Evolutionary conservation across 306 rosid genomes (phyloP), one percentile per base, ranked within the genome.

Genomic region (Quercus bicolor): DNA sequence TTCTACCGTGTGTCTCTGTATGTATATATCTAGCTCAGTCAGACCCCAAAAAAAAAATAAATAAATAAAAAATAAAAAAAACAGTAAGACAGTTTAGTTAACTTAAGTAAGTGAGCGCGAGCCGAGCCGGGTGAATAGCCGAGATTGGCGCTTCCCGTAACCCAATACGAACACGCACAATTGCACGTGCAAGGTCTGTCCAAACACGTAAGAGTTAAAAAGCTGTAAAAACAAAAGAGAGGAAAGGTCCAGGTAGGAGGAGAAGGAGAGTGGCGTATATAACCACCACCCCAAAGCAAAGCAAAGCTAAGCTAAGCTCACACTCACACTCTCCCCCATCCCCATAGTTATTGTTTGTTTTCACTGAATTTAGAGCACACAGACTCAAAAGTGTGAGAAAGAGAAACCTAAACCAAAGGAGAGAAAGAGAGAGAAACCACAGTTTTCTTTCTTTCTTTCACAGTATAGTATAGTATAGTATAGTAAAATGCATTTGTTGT

Each of bases 111-210:
- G 6, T 5, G 28, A 82, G 90, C 86, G 86, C 73, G 75, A 86
- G 87, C 86, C 82, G 84, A 91, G 94, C 97, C 90, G 88, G 81
- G 76, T 55, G 14, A 80, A 62, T 77, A 88, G 91, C 86, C 91
- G 87, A 82, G 75, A 84, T 82, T 85, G 31, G 78, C 89, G 92
- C 87, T 81, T 70, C 88, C 79, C 86, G 78, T 80, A 70, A 84
- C 56, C 88, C 89, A 43, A 90, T 70, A 74, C 77, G 68, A 75
- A 70, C 87, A 84, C 88, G 88, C 90, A 78, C 80, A 75, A 18
- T 33, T 84, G 89, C 97, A 91, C 94, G 94, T 88, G 91, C 94
- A 82, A 60, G 26, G 62, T 66, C 77, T 72, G 68, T 73, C 85
- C 68, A 78, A 34, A 72, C 71, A 80, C 64, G 80, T 79, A 80